Evolutionary conservation across 306 rosid species (phyloP).

Genomic region (Psophocarpus tetragonolobus): DNA sequence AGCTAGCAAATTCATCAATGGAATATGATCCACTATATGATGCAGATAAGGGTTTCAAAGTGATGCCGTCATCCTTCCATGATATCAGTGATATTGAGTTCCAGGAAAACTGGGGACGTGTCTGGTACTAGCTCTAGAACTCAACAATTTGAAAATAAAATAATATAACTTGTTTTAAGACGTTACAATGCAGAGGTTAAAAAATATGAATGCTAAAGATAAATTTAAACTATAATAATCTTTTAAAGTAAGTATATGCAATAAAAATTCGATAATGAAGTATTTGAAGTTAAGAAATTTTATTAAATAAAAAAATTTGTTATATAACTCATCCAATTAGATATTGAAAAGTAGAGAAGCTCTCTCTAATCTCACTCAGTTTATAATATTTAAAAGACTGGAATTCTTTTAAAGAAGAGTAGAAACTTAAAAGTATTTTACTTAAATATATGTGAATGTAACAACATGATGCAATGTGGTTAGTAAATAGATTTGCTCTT

Average conservation of each 20-base stretch:
- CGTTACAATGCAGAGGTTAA: neutral
- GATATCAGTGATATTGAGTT: constrained; percentile 86
- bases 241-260: neutral
- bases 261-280: neutral
- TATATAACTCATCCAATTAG: neutral
- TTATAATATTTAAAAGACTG: neutral
- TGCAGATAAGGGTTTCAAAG: constrained; percentile 75
- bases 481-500: too few relatives aligned
- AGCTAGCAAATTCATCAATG: constrained; percentile 74
- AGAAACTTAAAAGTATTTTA: too few relatives aligned
- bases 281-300: too few relatives aligned
- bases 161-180: neutral
- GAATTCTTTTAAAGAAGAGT: neutral
- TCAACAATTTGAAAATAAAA: neutral
- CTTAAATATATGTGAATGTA: too few relatives aligned
- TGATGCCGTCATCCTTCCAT: constrained; percentile 90
- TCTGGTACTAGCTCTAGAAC: constrained; percentile 60
- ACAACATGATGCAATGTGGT: too few relatives aligned
- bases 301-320: neutral
- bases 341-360: neutral
- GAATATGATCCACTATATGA: constrained; percentile 77
- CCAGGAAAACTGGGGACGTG: constrained; percentile 95
- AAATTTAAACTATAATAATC: neutral
- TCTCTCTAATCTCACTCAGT: neutral
- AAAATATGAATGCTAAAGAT: neutral